A percentile compares a stretch with the other conserved stretches of the same genome.
Conservation (phyloP, 1,284 basidiomycete species). For the Neolentinus lepideus region DNA sequence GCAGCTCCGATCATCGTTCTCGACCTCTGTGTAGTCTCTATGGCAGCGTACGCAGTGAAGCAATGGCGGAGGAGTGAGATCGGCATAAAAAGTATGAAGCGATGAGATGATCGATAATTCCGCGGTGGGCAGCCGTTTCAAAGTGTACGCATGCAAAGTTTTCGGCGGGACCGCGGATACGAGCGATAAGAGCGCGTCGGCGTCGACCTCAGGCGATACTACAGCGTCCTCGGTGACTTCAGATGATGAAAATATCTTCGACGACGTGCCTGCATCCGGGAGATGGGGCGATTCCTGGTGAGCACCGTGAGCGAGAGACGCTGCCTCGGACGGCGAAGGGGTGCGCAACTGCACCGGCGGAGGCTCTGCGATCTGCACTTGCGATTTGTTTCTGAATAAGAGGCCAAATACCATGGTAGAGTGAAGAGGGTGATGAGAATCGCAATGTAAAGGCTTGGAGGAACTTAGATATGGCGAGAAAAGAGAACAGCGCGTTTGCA, state of each 20-base stretch:
- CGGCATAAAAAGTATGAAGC: conserved; percentile 47
- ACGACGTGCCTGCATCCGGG: conserved; percentile 5
- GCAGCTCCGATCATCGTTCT: conserved; percentile 29
- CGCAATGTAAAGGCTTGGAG: background rate
- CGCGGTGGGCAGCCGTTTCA: conserved; percentile 35
- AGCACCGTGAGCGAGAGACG: conserved; percentile 4
- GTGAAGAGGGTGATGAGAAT: background rate
- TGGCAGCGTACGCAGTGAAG: conserved; percentile 73
- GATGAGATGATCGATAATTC: conserved; percentile 25
- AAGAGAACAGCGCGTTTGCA: background rate
- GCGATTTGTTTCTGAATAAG: background rate
- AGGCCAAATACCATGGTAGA: background rate
- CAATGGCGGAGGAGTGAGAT: conserved; percentile 53
- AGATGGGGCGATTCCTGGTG: conserved; percentile 2
- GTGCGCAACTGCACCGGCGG: conserved; percentile 13
- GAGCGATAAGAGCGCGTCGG: conserved; percentile 38
- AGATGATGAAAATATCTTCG: conserved; percentile 11
- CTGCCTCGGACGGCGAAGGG: conserved; percentile 13
- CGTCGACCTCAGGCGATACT: conserved; percentile 20
- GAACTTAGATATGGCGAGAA: background rate
- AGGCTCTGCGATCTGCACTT: conserved; percentile 2
- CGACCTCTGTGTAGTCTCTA: conserved; percentile 33
- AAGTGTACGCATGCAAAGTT: conserved; percentile 54
- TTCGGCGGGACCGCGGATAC: conserved; percentile 58
- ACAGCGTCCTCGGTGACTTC: background rate